A percentile compares a stretch with the other conserved stretches of the same genome.
These are phyloP conservation scores for Toxoplasma gondii DNA, from an alignment of 169 alveolate genomes.

Conservation along the genomic window DNA sequence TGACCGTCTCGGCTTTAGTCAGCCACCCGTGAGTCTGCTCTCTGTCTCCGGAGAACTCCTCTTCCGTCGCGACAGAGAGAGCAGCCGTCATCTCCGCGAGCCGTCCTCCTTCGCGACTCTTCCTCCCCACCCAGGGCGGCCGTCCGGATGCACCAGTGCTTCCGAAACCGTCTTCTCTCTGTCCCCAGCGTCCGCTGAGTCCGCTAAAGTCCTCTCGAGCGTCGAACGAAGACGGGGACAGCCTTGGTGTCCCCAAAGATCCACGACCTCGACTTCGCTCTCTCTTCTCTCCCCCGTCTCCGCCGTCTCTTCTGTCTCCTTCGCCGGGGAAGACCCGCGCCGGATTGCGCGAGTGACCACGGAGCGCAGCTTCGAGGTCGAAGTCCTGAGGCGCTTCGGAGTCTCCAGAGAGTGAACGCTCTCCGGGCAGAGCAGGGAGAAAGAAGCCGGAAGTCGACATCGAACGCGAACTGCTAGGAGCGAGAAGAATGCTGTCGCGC, in stretches of 20 bases:
- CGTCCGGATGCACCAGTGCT: neutral
- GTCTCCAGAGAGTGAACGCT: neutral
- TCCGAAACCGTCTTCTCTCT: neutral
- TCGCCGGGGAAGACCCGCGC: neutral
- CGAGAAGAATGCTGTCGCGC: neutral
- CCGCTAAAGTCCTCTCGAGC: neutral
- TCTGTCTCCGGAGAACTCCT: neutral
- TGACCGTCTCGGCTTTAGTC: constrained; percentile 25
- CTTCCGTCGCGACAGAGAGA: neutral
- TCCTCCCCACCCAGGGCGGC: neutral
- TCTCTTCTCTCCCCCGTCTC: neutral
- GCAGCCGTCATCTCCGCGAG: neutral
- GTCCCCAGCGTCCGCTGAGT: neutral
- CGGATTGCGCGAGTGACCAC: neutral
- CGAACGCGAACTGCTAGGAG: neutral
- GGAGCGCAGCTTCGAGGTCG: constrained; percentile 24
- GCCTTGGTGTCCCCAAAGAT: neutral
- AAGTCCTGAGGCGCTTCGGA: neutral
- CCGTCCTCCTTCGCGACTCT: neutral
- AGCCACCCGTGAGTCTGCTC: neutral
- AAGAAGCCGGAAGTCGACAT: neutral
- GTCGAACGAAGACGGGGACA: neutral
- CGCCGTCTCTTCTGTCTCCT: neutral
- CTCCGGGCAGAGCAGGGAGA: neutral
- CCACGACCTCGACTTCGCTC: neutral